Evolutionary conservation across 306 rosid genomes (phyloP), one percentile per base, ranked within the genome.

Genomic region (Prunus fruticosa): DNA sequence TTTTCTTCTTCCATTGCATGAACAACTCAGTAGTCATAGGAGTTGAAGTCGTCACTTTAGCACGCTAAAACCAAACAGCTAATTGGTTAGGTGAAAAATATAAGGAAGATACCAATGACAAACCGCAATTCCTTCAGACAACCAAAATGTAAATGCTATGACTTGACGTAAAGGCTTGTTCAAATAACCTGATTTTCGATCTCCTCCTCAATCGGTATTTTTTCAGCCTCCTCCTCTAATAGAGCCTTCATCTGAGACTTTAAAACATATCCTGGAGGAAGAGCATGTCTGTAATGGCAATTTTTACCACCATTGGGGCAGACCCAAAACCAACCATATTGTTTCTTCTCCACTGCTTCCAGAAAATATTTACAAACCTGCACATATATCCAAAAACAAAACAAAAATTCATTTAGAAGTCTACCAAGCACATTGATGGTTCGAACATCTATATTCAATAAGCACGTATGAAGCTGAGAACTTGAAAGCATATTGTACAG

Each of bases 171-270:
- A 45, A 23, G 67, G 11, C 20, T 14, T 73, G 41, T 58, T 54
- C 64, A 11, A 57, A 16, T 60, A 72, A 89, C 99, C 98, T 96
- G 89, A 77, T 91, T 84, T 79, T 96, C 99, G 62, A 96, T 92
- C 82, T 92, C 99, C 72, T 92, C 98, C 81, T 92, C 96, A 34
- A 92, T 86, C 22, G 99, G 72, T 64, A 91, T 57, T 77, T 87
- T 92, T 0, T 90, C 88, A 61, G 79, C 11, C 78, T 95, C 99
- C 67, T 90, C 96, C 78, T 89, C 99, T 50, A 95, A 82, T 57
- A 95, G 87, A 76, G 96, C 97, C 86, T 90, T 92, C 99, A 95
- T 95, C 81, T 92, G 99, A 62, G 99, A 95, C 82, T 92, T 95
- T 46, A 95, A 86, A 79, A 92, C 16, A 82, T 92, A 95, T 65